These are phyloP conservation scores for Cryphonectria carpinicola DNA, from an alignment of 2,329 filamentous ascomycete genomes.

Conservation along the genomic window DNA sequence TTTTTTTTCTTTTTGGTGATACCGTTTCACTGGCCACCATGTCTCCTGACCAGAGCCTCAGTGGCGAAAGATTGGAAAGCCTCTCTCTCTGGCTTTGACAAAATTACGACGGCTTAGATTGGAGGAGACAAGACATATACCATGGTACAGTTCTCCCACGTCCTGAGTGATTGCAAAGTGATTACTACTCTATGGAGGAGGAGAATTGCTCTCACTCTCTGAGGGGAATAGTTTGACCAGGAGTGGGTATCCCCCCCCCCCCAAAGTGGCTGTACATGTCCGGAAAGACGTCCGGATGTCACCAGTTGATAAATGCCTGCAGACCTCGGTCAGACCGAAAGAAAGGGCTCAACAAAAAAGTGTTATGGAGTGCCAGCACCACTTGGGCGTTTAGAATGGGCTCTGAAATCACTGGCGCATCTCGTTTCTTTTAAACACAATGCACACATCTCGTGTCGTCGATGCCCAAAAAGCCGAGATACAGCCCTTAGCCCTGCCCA, in stretches of 20 bases:
- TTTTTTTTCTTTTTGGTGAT: not conserved
- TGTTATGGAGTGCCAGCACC: not conserved
- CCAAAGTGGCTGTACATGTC: not conserved
- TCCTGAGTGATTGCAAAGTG: not conserved
- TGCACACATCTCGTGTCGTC: not conserved
- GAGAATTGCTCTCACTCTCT: not conserved
- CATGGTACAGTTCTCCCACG: not conserved
- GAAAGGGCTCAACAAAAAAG: not conserved
- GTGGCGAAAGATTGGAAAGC: not conserved
- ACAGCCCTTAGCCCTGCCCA: not conserved
- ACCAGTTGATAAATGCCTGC: slow-evolving; percentile 8
- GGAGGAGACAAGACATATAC: not conserved
- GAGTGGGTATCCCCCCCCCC: not conserved
- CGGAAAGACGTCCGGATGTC: slow-evolving; percentile 3
- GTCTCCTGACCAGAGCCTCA: not conserved
- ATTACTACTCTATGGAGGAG: not conserved
- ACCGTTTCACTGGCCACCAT: not conserved
- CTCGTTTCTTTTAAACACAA: not conserved
- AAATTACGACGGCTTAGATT: not conserved
- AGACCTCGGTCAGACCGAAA: slow-evolving; percentile 8
- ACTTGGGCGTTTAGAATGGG: not conserved
- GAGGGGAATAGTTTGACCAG: not conserved
- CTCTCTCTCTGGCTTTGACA: not conserved
- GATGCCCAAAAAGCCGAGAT: not conserved
- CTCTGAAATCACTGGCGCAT: not conserved